Evolutionary conservation across 164 flowering plant species (phyloP).

Genomic region (Stephania yunnanensis): DNA sequence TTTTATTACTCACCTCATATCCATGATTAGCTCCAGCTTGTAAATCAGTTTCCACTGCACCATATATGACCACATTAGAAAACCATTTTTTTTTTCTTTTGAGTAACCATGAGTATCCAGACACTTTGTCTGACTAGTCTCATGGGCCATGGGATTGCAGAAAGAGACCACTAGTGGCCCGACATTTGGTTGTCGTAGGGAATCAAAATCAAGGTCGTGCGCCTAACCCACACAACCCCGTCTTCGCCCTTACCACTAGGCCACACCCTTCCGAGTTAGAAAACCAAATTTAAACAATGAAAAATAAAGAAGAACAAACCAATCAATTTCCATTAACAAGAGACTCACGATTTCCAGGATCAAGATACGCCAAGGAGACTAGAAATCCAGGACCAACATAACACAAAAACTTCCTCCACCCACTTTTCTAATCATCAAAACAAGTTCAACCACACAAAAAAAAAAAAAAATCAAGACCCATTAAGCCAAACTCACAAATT

Average conservation of each 20-base stretch:
- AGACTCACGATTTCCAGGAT: slow-evolving; percentile 68
- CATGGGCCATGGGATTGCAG: too few species aligned
- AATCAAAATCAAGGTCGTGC: too few species aligned
- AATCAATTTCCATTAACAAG: not conserved
- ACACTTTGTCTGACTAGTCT: too few species aligned
- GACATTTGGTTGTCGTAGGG: too few species aligned
- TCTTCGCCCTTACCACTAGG: too few species aligned
- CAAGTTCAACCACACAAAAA: not conserved
- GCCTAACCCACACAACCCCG: too few species aligned
- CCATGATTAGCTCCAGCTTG: slow-evolving; percentile 79
- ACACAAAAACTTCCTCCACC: slow-evolving; percentile 53
- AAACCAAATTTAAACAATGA: not conserved
- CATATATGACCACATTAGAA: not conserved
- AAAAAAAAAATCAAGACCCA: not conserved
- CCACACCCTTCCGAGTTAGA: not conserved
- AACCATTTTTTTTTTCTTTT: too few species aligned
- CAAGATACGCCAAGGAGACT: slow-evolving; percentile 73
- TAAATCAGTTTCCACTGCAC: slow-evolving; percentile 77
- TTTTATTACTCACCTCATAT: slow-evolving; percentile 44
- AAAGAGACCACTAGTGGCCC: too few species aligned
- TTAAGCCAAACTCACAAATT: not conserved
- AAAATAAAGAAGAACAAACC: not conserved
- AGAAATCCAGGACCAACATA: slow-evolving; percentile 75
- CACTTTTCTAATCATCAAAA: slow-evolving; percentile 25
- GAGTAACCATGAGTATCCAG: too few species aligned